A percentile compares a stretch with the other conserved stretches of the same genome.
Conservation (phyloP, 257 asterid species). For the Penstemon barbatus region DNA sequence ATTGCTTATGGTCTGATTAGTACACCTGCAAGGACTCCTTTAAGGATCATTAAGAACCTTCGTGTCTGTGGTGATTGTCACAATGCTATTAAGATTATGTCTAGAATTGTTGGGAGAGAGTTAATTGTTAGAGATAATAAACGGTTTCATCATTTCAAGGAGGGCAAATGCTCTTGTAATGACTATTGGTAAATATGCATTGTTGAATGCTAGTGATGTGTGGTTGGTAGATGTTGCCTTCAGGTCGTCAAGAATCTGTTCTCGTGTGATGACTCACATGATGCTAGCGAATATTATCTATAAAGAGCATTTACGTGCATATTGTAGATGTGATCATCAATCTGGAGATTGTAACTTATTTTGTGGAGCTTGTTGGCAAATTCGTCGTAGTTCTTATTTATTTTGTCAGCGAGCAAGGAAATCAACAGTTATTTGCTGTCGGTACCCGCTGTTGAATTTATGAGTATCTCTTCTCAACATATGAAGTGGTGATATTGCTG, state of each 20-base stretch:
- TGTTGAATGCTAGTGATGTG: background rate
- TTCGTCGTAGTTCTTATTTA: constrained; percentile 15
- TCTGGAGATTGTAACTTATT: constrained; percentile 23
- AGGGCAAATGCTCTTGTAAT: constrained; percentile 89
- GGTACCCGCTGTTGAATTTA: constrained; percentile 9
- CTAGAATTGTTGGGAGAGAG: constrained; percentile 95
- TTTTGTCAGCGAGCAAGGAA: constrained; percentile 19
- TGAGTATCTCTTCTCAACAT: constrained; percentile 2
- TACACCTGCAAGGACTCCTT: constrained; percentile 90
- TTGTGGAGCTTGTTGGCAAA: constrained; percentile 23
- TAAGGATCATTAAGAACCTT: constrained; percentile 81
- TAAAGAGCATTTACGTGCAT: background rate
- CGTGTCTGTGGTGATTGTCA: constrained; percentile 95
- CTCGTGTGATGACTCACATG: constrained; percentile 19
- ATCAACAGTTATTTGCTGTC: constrained; percentile 15
- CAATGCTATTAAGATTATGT: constrained; percentile 94
- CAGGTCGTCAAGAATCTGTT: constrained; percentile 17
- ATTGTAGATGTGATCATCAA: constrained; percentile 8
- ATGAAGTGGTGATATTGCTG: constrained; percentile 28
- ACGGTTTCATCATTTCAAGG: constrained; percentile 92
- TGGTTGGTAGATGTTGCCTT: background rate
- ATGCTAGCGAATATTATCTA: constrained; percentile 2
- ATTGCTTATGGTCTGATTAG: constrained; percentile 92
- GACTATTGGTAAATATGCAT: constrained; percentile 77
- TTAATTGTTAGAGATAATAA: constrained; percentile 87